Evolutionary conservation across 108 stramenopile genomes (phyloP).

Genomic region (Cyclostephanos tholiformis): DNA sequence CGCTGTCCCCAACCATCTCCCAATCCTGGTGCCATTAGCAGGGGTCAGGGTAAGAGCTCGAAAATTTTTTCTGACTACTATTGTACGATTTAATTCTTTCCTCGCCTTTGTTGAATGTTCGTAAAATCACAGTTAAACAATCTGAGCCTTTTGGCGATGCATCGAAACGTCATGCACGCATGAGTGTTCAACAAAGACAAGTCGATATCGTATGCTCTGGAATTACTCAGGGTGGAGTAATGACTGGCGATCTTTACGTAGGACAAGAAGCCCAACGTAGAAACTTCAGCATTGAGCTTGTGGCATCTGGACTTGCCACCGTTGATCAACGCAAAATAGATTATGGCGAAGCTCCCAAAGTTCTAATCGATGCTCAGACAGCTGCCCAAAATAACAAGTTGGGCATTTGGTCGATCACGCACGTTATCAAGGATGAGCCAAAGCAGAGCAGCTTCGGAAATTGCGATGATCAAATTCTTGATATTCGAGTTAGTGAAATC

Average conservation of each 20-base stretch:
- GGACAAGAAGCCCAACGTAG: slow-evolving; percentile 71
- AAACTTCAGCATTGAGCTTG: slow-evolving; percentile 76
- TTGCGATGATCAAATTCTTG: slow-evolving; percentile 54
- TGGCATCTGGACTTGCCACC: slow-evolving; percentile 80
- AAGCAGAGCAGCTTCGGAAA: slow-evolving; percentile 55
- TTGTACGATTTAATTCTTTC: background rate
- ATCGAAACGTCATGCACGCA: slow-evolving; percentile 89
- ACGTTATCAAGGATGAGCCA: slow-evolving; percentile 38
- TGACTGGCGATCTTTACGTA: slow-evolving; percentile 81
- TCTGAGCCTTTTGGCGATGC: slow-evolving; percentile 97
- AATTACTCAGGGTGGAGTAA: slow-evolving; percentile 84
- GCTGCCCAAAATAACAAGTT: slow-evolving; percentile 76
- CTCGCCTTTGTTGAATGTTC: background rate
- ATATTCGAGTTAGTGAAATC: slow-evolving; percentile 89
- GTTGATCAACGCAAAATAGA: slow-evolving; percentile 90
- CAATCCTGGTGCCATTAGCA: slow-evolving; percentile 50
- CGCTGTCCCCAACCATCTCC: slow-evolving; percentile 86
- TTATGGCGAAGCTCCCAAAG: slow-evolving; percentile 82
- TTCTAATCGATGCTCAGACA: slow-evolving; percentile 73
- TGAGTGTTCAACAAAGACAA: slow-evolving; percentile 88
- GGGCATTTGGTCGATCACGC: slow-evolving; percentile 80
- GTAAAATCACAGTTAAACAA: slow-evolving; percentile 35
- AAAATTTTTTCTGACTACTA: background rate
- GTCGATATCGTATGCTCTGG: slow-evolving; percentile 89
- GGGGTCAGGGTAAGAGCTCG: slow-evolving; percentile 22